These are phyloP conservation scores for Mycena rosella DNA, from an alignment of 768 basidiomycete species.

Conservation along the genomic window DNA sequence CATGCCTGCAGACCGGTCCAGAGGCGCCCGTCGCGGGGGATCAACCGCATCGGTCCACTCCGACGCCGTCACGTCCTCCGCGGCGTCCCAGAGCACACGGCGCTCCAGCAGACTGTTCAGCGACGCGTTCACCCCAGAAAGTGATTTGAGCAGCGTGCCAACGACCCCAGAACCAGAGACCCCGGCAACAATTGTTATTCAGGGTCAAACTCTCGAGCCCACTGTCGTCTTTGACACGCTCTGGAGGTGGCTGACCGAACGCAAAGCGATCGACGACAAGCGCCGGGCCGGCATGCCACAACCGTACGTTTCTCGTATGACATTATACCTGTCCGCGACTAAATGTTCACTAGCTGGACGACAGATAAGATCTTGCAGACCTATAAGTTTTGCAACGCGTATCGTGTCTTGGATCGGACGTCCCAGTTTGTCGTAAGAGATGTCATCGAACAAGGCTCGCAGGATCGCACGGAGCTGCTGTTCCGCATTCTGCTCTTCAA, in stretches of 20 bases:
- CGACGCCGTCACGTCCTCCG: not conserved
- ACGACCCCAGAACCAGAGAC: slow-evolving; percentile 3
- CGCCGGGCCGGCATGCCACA: slow-evolving; percentile 61
- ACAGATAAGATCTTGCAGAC: slow-evolving; percentile 66
- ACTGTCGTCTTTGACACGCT: slow-evolving; percentile 72
- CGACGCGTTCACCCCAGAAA: slow-evolving; percentile 15
- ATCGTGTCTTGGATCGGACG: slow-evolving; percentile 77
- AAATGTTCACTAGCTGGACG: slow-evolving; percentile 68
- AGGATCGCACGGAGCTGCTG: slow-evolving; percentile 69
- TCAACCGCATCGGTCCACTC: not conserved
- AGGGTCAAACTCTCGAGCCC: slow-evolving; percentile 54
- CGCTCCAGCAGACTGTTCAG: not conserved
- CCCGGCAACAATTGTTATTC: not conserved
- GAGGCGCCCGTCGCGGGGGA: slow-evolving; percentile 4
- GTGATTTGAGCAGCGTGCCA: slow-evolving; percentile 9
- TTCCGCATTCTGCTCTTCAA: slow-evolving; percentile 83
- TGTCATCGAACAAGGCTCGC: slow-evolving; percentile 78
- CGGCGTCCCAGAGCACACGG: not conserved
- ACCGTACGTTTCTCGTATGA: slow-evolving; percentile 64
- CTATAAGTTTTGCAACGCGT: slow-evolving; percentile 80
- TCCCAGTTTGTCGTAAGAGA: slow-evolving; percentile 77
- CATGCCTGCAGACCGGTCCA: slow-evolving; percentile 15
- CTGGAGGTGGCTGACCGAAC: slow-evolving; percentile 69
- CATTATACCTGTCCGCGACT: not conserved
- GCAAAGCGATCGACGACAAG: slow-evolving; percentile 68